Evolutionary conservation across 139 green algal genomes (phyloP), one percentile per base, ranked within the genome.

Genomic region (Chlamydomonas sp.): DNA sequence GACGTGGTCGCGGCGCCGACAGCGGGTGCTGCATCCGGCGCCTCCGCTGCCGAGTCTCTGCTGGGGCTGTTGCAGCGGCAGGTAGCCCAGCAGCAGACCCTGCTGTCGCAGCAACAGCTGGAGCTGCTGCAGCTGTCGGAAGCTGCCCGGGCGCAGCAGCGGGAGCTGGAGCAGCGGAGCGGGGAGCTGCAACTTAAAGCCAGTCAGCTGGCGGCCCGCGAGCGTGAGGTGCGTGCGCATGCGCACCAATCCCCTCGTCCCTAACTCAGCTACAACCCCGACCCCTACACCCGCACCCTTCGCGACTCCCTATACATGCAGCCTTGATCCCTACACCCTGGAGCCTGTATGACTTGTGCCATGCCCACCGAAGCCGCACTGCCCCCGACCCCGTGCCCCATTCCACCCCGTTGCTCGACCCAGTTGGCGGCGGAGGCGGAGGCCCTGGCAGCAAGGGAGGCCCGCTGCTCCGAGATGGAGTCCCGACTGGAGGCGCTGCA

Each of bases 61-160:
- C 12, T 86, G 6, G 71, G 12, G 1, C 59, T 78, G 15, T 8
- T 86, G 18, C 80, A 85, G 59, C 81, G 81, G 1, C 81, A 86
- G 15, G 59, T n/a, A n/a, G 69, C 81, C 0, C 81, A 86, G 64
- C 81, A 86, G 81, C 81, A 79, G 59, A 69, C 81, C 7, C 81
- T 86, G 4, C 17, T 86, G 3, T 59, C 81, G 1, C 69, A 86
- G 61, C 81, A 86, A 61, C 81, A 86, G 69, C 81, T 86, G 57
- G 81, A 86, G 58, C 63, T 84, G 1, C 12, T 84, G 31, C 79
- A 84, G 63, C 61, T 86, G 69, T 9, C 81, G 81, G 81, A 86
- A 60, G 69, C 81, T 4, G 69, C 59, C 8, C 69, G 81, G 8
- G 31, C 2, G 12, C 63, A 84, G 31, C 79, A 84, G 20, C 79